Evolutionary conservation across 805 yeast species (phyloP).

Genomic region (Tetrapisispora taiwanensis): DNA sequence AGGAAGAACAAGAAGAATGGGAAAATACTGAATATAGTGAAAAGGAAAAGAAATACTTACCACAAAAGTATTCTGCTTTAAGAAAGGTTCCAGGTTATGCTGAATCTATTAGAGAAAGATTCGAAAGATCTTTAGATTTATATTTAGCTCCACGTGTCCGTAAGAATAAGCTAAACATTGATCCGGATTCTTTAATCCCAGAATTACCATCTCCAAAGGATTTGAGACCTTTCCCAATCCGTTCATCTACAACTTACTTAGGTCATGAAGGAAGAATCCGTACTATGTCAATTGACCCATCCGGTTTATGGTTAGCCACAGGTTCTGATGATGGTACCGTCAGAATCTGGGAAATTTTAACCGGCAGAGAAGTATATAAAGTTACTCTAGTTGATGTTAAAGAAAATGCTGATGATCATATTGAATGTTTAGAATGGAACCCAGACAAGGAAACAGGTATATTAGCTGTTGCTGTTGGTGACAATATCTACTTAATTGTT

Average conservation of each 20-base stretch:
- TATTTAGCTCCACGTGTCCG: slow-evolving; percentile 95
- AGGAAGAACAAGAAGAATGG: slow-evolving; percentile 69
- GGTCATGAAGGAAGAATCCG: slow-evolving; percentile 85
- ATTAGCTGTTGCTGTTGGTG: slow-evolving; percentile 78
- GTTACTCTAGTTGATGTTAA: slow-evolving; percentile 41
- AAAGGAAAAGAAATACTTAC: slow-evolving; percentile 68
- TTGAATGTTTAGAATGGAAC: slow-evolving; percentile 82
- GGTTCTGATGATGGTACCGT: slow-evolving; percentile 96
- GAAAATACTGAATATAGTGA: slow-evolving; percentile 61
- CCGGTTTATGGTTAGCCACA: slow-evolving; percentile 92
- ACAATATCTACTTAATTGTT: slow-evolving; percentile 61
- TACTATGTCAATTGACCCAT: slow-evolving; percentile 72
- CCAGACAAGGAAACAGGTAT: slow-evolving; percentile 70
- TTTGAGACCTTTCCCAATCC: slow-evolving; percentile 91
- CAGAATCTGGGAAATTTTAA: slow-evolving; percentile 90
- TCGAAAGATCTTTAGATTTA: slow-evolving; percentile 87
- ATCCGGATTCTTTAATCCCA: slow-evolving; percentile 92
- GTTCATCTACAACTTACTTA: slow-evolving; percentile 68
- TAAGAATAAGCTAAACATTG: slow-evolving; percentile 80
- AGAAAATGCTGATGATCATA: slow-evolving; percentile 60
- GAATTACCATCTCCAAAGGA: slow-evolving; percentile 96
- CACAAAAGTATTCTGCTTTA: slow-evolving; percentile 70
- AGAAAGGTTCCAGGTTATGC: slow-evolving; percentile 91
- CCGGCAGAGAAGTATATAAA: slow-evolving; percentile 86
- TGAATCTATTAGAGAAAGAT: slow-evolving; percentile 76